phyloP scores from a whole-genome alignment of 495 filamentous ascomycete genomes.

The Pyrenula massariospora region DNA sequence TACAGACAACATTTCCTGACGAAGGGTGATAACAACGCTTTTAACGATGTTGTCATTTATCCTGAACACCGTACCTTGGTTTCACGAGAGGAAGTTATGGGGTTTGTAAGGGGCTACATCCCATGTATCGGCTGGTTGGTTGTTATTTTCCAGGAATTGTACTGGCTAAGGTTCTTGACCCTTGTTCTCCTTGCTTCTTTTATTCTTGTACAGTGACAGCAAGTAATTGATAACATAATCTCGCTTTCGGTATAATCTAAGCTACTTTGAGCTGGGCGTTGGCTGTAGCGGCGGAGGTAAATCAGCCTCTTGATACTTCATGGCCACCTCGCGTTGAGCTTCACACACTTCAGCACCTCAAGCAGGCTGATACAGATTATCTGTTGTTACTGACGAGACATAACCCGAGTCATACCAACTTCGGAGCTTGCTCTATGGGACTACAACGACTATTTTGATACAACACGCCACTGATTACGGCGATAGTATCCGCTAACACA shows the following conservation, averaged over 20 bases:
- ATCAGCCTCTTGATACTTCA: too few species aligned
- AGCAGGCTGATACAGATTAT: too few species aligned
- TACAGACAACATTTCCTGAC: slow-evolving; percentile 13
- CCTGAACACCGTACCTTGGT: slow-evolving; percentile 8
- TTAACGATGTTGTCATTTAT: slow-evolving; percentile 13
- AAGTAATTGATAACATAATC: too few species aligned
- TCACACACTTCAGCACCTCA: too few species aligned
- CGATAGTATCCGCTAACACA: background rate
- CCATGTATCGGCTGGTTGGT: slow-evolving; percentile 10
- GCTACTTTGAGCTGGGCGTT: too few species aligned
- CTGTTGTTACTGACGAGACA: background rate
- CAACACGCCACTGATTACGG: background rate
- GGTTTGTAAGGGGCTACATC: slow-evolving; percentile 12
- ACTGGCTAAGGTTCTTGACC: background rate
- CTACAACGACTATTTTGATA: background rate
- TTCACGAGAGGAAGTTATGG: slow-evolving; percentile 13
- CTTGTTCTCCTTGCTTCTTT: too few species aligned
- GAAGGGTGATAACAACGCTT: slow-evolving; percentile 19
- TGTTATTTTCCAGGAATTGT: slow-evolving; percentile 1
- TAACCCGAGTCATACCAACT: background rate
- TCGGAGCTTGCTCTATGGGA: background rate
- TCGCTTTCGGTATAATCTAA: too few species aligned
- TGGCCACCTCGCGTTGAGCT: too few species aligned
- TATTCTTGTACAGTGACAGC: too few species aligned
- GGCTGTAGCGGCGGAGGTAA: too few species aligned